Evolutionary conservation across 768 basidiomycete species (phyloP), one percentile per base, ranked within the genome.

Genomic region (Trametes villosa): DNA sequence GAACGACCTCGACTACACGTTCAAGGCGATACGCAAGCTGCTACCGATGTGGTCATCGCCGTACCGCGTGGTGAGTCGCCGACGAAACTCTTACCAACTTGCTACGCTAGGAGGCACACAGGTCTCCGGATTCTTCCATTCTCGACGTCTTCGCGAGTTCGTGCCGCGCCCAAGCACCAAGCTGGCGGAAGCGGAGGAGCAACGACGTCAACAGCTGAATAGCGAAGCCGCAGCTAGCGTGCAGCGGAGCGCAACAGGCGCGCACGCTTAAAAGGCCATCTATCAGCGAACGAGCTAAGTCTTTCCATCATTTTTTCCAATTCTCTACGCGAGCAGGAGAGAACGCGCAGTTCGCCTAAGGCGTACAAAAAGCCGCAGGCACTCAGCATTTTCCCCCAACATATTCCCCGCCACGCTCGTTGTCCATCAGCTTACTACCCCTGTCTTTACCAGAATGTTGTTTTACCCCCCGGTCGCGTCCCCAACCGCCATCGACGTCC

Each of bases 41-140:
- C 27, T 67, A 7, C 69, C 71, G 1, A 70, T 60, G 26, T 78
- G 74, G 73, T 76, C 74, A 2, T 53, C 55, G 12, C 76, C 74
- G 4, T 34, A 48, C 18, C 34, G 49, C 17, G 38, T 59, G n/a
- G 41, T 27, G 24, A 13, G 38, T 8, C 36, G 26, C 7, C 9
- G 30, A 11, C 22, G 22, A 6, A 51, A 59, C 49, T 59, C 49
- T 6, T 59, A 52, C 26, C 13, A 26, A 26, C 27, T 59, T 7
- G 22, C 36, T 9, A 41, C 52, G 6, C 36, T 53, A 9, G 38
- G 38, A 27, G 38, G 27, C 20, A n/a, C 12, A 24, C 52, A 36
- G 7, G 9, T 53, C 18, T 9, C 33, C 13, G 52, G 52, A 11
- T 20, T 7, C 5, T 53, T 40, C 52, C 36, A 42, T 30, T 36